Conservation (phyloP, 306 rosid genomes). For the Trifolium dubium region DNA sequence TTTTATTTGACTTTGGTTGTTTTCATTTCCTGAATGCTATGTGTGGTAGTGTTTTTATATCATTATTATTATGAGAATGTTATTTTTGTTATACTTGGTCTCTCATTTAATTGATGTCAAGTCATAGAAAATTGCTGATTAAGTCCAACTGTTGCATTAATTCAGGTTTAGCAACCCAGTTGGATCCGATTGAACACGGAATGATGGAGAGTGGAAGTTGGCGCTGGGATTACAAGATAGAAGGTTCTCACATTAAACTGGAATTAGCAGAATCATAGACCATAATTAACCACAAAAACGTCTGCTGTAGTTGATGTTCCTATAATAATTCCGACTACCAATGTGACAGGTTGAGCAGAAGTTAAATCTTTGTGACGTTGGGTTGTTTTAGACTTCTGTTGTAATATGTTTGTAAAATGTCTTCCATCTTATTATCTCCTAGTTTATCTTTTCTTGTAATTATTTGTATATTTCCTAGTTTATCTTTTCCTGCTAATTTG, state of each 20-base stretch:
- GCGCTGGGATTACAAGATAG: conserved; percentile 79
- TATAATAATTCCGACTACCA: conserved; percentile 37
- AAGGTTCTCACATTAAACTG: conserved; percentile 67
- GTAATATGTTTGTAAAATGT: conserved; percentile 41
- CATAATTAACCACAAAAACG: conserved; percentile 27
- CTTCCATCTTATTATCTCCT: conserved; percentile 13
- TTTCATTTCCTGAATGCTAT: conserved; percentile 6
- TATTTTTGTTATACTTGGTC: conserved; percentile 5
- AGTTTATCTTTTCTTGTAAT: background rate
- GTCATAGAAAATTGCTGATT: conserved; percentile 24
- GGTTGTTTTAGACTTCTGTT: conserved; percentile 22
- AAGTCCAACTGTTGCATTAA: conserved; percentile 7
- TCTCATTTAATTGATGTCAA: conserved; percentile 6
- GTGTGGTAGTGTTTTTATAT: background rate
- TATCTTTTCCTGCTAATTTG: background rate
- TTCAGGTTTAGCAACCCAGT: conserved; percentile 62
- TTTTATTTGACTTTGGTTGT: conserved; percentile 19
- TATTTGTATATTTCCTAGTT: background rate
- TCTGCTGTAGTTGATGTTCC: conserved; percentile 53
- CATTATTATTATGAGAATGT: conserved; percentile 34
- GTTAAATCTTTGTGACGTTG: conserved; percentile 58
- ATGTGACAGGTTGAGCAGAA: conserved; percentile 63
- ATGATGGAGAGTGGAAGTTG: conserved; percentile 85
- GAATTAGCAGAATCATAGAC: conserved; percentile 63
- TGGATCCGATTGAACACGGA: conserved; percentile 61